Base-by-base conservation (phyloP, 495 filamentous ascomycete species). In the Penicillium antarcticum region DNA sequence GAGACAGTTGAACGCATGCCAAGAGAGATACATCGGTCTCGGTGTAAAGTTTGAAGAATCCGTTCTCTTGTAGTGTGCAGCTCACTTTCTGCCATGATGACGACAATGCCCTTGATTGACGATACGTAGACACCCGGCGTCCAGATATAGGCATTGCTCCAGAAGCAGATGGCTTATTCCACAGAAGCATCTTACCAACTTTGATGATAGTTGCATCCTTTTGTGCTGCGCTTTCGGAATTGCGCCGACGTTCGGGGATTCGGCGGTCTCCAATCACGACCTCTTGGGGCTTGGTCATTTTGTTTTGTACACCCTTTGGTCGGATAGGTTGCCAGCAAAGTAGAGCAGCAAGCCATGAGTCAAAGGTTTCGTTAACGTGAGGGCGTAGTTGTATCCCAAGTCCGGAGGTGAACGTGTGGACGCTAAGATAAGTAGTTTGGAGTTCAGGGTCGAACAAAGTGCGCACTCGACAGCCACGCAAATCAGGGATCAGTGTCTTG, bases 181-280 rank as follows among this genome's bases (percentile, higher is more conserved):
- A 97, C 29, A 92, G 80, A 55, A 92, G 81, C 75, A 97, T 87
- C 63, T 91, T 96, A 35, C 91, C 95, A 44, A 97, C 89, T 65
- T 99, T 99, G 71, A 97, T 99, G 52, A 97, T 96, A 32, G 91
- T 83, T 11, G 84, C 81, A 48, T 92, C 88, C 60, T 87, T 92
- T 12, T 80, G 75, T n/a, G 72, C 58, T 34, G 74, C 77, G 47
- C 76, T 80, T 44, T 84, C 81, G 10, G 84, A 87, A 65, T 84
- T 84, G 44, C 84, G 74, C 40, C 83, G 69, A 50, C 76, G 70
- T 41, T 82, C 78, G 31, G 70, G 68, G 43, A 80, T 60, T 56
- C 74, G 73, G 42, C 73, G 73, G 49, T 80, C 78, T 45, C 70
- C 63, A 29, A 80, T 71, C 51, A 70, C 57, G 53, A 76, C 71